phyloP scores from a whole-genome alignment of 805 yeast genomes.

The Scheffersomyces lignosus region DNA sequence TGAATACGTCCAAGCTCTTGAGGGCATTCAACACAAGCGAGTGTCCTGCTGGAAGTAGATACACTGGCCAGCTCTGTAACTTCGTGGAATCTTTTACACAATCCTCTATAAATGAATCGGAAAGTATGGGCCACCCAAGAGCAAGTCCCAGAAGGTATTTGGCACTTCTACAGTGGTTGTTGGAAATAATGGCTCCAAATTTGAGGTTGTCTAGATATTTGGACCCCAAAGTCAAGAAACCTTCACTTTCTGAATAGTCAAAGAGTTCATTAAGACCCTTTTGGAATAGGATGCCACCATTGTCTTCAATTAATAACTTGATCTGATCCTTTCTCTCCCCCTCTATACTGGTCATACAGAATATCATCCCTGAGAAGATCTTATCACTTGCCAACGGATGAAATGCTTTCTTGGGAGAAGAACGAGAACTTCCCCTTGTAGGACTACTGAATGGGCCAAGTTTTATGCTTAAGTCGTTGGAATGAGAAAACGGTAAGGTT shows the following conservation, averaged over 20 bases:
- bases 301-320: constrained; percentile 29
- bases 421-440: background rate
- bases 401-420: background rate
- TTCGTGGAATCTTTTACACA: constrained; percentile 34
- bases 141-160: constrained; percentile 79
- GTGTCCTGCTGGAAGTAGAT: constrained; percentile 71
- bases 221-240: constrained; percentile 8
- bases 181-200: constrained; percentile 70
- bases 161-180: constrained; percentile 59
- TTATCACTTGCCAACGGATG: constrained; percentile 1
- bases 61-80: constrained; percentile 47
- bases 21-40: constrained; percentile 46
- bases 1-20: constrained; percentile 50
- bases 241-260: constrained; percentile 11
- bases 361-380: constrained; percentile 24
- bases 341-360: constrained; percentile 38
- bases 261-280: constrained; percentile 34
- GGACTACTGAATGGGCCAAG: background rate
- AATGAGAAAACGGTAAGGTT: no score
- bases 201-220: constrained; percentile 20
- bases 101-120: constrained; percentile 55
- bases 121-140: constrained; percentile 82
- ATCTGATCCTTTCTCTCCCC: constrained; percentile 33
- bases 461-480: background rate
- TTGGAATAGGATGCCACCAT: constrained; percentile 45